Percentiles rank a stretch among this genome's conserved stretches.
These are phyloP conservation scores for Pneumocystis murina DNA, from an alignment of 1,139 yeast genomes.

Conservation along the genomic window DNA sequence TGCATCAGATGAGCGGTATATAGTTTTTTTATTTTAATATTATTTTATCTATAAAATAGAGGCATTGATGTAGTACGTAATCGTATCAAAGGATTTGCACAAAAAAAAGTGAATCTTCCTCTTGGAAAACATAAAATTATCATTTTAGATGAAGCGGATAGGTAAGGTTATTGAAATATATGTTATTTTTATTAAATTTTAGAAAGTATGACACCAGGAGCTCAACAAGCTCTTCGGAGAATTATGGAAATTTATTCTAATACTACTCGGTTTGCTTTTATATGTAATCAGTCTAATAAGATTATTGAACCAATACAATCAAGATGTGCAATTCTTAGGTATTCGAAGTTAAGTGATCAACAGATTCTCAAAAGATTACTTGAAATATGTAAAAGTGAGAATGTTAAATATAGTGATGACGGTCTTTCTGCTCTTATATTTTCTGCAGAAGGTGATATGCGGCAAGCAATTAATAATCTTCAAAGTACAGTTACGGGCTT, in stretches of 20 bases:
- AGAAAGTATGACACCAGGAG: constrained; percentile 87
- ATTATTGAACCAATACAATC: constrained; percentile 94
- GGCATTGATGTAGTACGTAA: constrained; percentile 85
- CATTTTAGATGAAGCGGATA: constrained; percentile 83
- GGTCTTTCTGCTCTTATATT: constrained; percentile 90
- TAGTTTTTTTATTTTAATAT: not conserved
- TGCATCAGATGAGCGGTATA: constrained; percentile 84
- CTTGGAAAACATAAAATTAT: constrained; percentile 74
- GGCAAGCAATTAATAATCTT: constrained; percentile 88
- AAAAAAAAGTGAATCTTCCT: constrained; percentile 64
- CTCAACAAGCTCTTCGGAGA: constrained; percentile 91
- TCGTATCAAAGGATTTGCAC: constrained; percentile 88
- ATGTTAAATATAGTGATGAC: constrained; percentile 68
- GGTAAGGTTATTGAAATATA: not conserved
- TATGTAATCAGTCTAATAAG: constrained; percentile 86
- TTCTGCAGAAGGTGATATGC: constrained; percentile 97
- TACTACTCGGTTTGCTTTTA: constrained; percentile 93
- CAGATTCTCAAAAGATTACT: constrained; percentile 67
- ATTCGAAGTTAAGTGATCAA: constrained; percentile 64
- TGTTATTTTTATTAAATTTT: not conserved
- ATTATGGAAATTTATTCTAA: constrained; percentile 93
- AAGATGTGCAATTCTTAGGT: constrained; percentile 87
- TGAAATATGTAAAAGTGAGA: constrained; percentile 55
- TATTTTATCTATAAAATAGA: not conserved
- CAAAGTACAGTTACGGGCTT: constrained; percentile 93